phyloP scores from a whole-genome alignment of 2,329 filamentous ascomycete genomes.

The Xylariaceae sp. region DNA sequence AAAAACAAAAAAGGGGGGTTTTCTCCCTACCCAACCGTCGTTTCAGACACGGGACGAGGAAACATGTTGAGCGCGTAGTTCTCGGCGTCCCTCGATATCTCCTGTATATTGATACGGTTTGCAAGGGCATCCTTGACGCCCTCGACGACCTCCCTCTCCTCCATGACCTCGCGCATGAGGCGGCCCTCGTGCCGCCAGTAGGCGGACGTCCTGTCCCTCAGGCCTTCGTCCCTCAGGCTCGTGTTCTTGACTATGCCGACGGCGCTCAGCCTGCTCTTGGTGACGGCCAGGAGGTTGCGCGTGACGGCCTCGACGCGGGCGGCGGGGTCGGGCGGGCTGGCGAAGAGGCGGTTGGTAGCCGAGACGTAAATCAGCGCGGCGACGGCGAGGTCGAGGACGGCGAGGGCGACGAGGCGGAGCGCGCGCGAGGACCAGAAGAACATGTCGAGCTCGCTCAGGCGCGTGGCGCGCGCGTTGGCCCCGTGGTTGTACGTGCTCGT shows the following conservation, averaged over 20 bases:
- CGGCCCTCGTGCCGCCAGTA: conserved; percentile 80
- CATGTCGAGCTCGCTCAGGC: conserved; percentile 59
- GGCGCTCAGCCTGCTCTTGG: conserved; percentile 65
- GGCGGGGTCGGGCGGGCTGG: conserved; percentile 52
- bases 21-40: conserved; percentile 1
- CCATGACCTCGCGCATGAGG: conserved; percentile 68
- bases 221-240: conserved; percentile 62
- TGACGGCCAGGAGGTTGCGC: conserved; percentile 50
- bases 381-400: conserved; percentile 56
- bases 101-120: conserved; percentile 57
- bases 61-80: conserved; percentile 47
- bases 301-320: conserved; percentile 61
- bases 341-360: conserved; percentile 74
- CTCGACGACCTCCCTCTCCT: conserved; percentile 69
- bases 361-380: conserved; percentile 67
- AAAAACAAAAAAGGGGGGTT: too few species aligned
- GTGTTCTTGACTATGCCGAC: conserved; percentile 76
- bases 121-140: conserved; percentile 63
- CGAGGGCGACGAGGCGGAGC: conserved; percentile 59
- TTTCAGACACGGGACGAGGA: conserved; percentile 12
- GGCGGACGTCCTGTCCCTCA: conserved; percentile 59
- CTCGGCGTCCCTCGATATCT: conserved; percentile 59
- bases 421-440: conserved; percentile 66
- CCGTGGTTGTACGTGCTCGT: conserved; percentile 61
- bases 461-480: conserved; percentile 56